phyloP scores from a whole-genome alignment of 495 filamentous ascomycete genomes.

The Usnea hakonensis region DNA sequence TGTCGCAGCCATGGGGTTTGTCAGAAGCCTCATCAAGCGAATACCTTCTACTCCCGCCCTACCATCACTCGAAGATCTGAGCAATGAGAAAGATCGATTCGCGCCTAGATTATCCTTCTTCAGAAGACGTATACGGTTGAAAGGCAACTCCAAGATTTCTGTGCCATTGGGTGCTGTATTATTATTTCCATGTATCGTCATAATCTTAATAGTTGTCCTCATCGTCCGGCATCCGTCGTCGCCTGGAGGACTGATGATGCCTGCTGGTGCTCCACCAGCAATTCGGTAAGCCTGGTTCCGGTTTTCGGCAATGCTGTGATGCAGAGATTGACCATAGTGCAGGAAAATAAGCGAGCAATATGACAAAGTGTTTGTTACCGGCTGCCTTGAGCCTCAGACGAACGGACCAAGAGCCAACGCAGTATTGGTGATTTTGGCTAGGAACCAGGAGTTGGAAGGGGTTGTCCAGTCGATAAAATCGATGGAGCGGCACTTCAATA shows the following conservation, averaged over 20 bases:
- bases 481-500: slow-evolving; percentile 97
- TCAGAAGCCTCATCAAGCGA: slow-evolving; percentile 56
- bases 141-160: slow-evolving; percentile 88
- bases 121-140: slow-evolving; percentile 79
- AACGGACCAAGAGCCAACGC: slow-evolving; percentile 78
- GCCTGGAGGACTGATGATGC: slow-evolving; percentile 75
- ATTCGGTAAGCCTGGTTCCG: slow-evolving; percentile 60
- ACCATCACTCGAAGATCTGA: slow-evolving; percentile 52
- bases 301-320: slow-evolving; percentile 7
- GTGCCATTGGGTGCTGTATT: slow-evolving; percentile 90
- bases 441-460: slow-evolving; percentile 94
- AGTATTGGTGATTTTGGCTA: slow-evolving; percentile 88
- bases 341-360: slow-evolving; percentile 97
- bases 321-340: slow-evolving; percentile 6
- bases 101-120: slow-evolving; percentile 71
- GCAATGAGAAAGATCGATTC: slow-evolving; percentile 45
- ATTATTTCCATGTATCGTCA: slow-evolving; percentile 84
- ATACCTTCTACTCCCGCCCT: slow-evolving; percentile 54
- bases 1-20: slow-evolving; percentile 47
- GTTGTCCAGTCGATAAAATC: slow-evolving; percentile 96
- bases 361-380: slow-evolving; percentile 91
- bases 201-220: slow-evolving; percentile 82
- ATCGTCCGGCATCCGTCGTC: slow-evolving; percentile 85
- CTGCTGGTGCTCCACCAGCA: slow-evolving; percentile 79
- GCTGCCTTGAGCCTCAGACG: slow-evolving; percentile 65